phyloP scores from a whole-genome alignment of 257 asterid genomes.

The Mitragyna speciosa region DNA sequence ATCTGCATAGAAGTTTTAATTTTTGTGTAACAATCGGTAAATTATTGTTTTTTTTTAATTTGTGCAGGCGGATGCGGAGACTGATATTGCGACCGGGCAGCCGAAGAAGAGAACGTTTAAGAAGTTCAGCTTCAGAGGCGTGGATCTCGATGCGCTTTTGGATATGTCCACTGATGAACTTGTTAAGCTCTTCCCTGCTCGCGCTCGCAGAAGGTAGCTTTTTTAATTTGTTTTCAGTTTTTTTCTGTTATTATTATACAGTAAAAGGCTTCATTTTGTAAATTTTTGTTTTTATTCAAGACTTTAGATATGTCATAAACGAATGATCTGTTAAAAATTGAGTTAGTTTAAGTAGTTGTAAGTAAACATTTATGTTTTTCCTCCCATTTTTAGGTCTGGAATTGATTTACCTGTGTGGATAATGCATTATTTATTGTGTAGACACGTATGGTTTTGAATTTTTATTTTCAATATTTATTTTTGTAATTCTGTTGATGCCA shows the following conservation, averaged over 20 bases:
- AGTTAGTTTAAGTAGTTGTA: background rate
- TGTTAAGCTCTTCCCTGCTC: slow-evolving; percentile 71
- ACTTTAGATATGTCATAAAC: too few species aligned
- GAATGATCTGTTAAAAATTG: too few species aligned
- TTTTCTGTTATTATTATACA: background rate
- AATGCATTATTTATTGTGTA: background rate
- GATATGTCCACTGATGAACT: slow-evolving; percentile 89
- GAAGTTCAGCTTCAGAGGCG: slow-evolving; percentile 90
- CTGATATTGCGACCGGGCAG: slow-evolving; percentile 58
- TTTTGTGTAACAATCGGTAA: background rate
- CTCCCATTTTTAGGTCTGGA: background rate
- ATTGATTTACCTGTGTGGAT: background rate
- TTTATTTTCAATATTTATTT: too few species aligned
- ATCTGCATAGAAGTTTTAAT: background rate
- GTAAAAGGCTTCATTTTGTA: background rate
- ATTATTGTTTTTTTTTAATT: background rate
- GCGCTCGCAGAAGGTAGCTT: slow-evolving; percentile 66
- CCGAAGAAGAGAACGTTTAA: slow-evolving; percentile 81
- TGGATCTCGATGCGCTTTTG: slow-evolving; percentile 86
- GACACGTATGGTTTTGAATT: too few species aligned
- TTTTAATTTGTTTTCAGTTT: too few species aligned
- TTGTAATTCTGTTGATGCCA: background rate
- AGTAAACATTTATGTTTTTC: background rate
- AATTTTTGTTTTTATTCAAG: background rate
- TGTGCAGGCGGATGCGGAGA: slow-evolving; percentile 65